Evolutionary conservation across 2,329 filamentous ascomycete genomes (phyloP), one percentile per base, ranked within the genome.

Genomic region (Xylariaceae sp.): DNA sequence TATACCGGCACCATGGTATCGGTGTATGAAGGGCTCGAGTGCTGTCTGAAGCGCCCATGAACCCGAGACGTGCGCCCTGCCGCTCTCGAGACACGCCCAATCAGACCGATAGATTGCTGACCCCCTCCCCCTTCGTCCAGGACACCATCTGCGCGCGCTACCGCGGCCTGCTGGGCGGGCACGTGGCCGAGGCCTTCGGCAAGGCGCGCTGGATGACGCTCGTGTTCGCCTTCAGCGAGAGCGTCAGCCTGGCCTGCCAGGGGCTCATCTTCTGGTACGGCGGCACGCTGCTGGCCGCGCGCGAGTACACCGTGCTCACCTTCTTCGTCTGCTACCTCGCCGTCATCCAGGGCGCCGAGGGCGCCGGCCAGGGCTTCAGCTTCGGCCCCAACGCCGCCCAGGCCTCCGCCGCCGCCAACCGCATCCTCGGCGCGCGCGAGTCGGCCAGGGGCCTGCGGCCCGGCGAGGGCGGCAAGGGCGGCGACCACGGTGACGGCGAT

Each of bases 191-290:
- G 3, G 80, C 82, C 1, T 79, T 74, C 41, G 65, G 62, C 17
- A 80, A 77, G 50, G 74, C 80, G 1, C 68, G 69, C 31, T 75
- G 70, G 54, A 70, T 72, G 7, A 81, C 76, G 5, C 44, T 83
- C 5, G 55, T 87, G 10, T 84, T 84, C 47, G 79, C 78, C 1
- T 72, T 81, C 26, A 78, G 79, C 2, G 80, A 87, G 44, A 83
- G 77, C 49, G 63, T 79, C 23, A 71, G 74, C 33, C 56, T 87
- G 37, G 70, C 68, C 50, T 63, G 79, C 60, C 55, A 80, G 63
- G 79, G 80, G 4, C 59, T 81, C 25, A 69, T 75, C 35, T 78
- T 80, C 46, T 82, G 75, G 70, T 83, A 83, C 41, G 80, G 78
- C 27, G 76, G 75, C 1, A 68, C 63, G 16, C 68, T 83, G 13